These are phyloP conservation scores for Penicillium sp. DNA, from an alignment of 2,329 filamentous ascomycete species.

Conservation along the genomic window DNA sequence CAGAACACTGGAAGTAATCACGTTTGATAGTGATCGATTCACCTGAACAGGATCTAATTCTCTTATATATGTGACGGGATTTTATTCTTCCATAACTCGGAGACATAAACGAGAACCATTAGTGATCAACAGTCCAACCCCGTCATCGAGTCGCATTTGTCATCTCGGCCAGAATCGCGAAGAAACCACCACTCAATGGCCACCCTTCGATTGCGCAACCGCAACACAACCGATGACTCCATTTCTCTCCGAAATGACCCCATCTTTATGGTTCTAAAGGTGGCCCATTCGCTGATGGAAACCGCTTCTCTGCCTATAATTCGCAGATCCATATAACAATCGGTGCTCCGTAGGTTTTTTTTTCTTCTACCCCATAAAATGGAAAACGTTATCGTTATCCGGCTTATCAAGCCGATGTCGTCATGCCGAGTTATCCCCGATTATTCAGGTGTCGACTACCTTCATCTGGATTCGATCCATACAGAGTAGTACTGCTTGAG, in stretches of 20 bases:
- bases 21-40: background rate
- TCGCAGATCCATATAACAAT: no score
- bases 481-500: background rate
- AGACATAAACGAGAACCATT: slow-evolving; percentile 9
- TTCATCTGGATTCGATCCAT: background rate
- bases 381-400: background rate
- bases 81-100: no score
- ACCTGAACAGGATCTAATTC: background rate
- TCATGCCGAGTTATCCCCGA: slow-evolving; percentile 10
- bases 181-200: slow-evolving; percentile 16
- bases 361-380: no score
- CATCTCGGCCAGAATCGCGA: slow-evolving; percentile 21
- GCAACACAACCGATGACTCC: slow-evolving; percentile 11
- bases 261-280: background rate
- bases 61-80: slow-evolving; percentile 1
- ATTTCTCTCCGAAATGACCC: slow-evolving; percentile 20
- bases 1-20: background rate
- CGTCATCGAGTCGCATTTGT: slow-evolving; percentile 21
- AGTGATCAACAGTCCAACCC: slow-evolving; percentile 15
- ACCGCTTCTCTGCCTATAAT: background rate
- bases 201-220: background rate
- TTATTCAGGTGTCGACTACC: slow-evolving; percentile 6
- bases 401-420: slow-evolving; percentile 12
- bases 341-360: no score
- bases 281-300: background rate